These are phyloP conservation scores for Umbellularia californica DNA, from an alignment of 164 flowering plant species.

Conservation along the genomic window DNA sequence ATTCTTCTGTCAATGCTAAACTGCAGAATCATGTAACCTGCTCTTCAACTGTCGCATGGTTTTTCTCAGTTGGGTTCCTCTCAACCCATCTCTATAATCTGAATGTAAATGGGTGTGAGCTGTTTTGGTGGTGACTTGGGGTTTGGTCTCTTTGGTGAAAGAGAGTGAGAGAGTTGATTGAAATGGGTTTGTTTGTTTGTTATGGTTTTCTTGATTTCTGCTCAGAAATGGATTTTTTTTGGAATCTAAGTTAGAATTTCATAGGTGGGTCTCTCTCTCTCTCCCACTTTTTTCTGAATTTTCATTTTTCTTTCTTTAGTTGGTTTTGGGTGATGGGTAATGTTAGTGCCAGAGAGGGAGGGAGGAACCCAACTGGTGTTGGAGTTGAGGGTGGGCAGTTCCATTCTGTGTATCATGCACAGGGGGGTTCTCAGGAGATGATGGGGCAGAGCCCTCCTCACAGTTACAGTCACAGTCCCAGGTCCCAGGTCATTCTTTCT, in stretches of 20 bases:
- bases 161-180: neutral
- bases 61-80: neutral
- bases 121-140: neutral
- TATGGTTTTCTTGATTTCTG: neutral
- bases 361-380: slow-evolving; percentile 29
- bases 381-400: slow-evolving; percentile 23
- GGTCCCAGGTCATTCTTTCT: slow-evolving; percentile 62
- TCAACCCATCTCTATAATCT: neutral
- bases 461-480: slow-evolving; percentile 56
- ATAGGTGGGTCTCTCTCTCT: neutral
- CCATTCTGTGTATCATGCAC: slow-evolving; percentile 23
- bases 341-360: slow-evolving; percentile 71
- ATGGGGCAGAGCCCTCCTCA: slow-evolving; percentile 79
- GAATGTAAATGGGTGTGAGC: neutral
- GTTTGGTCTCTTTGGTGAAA: neutral
- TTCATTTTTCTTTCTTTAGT: slow-evolving; percentile 2
- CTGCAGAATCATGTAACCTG: neutral
- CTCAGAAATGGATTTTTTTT: slow-evolving; percentile 1
- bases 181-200: neutral
- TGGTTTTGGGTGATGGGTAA: slow-evolving; percentile 59
- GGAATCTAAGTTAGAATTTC: neutral
- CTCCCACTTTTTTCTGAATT: neutral
- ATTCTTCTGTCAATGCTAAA: neutral
- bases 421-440: slow-evolving; percentile 28
- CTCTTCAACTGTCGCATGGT: neutral